phyloP scores from a whole-genome alignment of 1,284 basidiomycete species.

The Sanghuangporus baumii region DNA sequence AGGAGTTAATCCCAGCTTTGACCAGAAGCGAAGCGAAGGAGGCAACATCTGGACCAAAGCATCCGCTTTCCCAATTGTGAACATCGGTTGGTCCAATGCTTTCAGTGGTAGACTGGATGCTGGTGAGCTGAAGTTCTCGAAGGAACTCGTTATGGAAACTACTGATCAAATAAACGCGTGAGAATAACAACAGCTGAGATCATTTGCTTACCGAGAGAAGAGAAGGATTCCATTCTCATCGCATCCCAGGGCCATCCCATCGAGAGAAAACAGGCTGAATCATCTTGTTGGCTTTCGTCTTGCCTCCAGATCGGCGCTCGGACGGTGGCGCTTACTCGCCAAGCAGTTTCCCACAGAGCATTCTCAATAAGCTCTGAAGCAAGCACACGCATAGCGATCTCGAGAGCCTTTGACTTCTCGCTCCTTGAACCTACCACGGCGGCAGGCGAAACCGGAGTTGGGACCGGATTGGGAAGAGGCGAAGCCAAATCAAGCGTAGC shows the following conservation, averaged over 20 bases:
- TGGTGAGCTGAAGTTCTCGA: constrained; percentile 12
- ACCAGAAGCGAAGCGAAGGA: constrained; percentile 72
- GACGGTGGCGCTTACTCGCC: constrained; percentile 40
- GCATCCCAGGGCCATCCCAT: not conserved
- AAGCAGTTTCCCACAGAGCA: constrained; percentile 57
- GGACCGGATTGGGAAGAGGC: constrained; percentile 50
- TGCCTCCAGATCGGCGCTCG: constrained; percentile 1
- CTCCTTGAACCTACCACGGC: constrained; percentile 53
- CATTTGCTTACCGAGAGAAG: constrained; percentile 1
- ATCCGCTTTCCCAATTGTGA: constrained; percentile 58
- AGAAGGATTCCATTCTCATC: not conserved
- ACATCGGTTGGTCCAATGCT: constrained; percentile 47
- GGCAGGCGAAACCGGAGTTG: constrained; percentile 74
- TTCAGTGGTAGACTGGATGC: constrained; percentile 25
- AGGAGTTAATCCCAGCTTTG: constrained; percentile 71
- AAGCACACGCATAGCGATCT: constrained; percentile 53
- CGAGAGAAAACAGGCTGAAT: not conserved
- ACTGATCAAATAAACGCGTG: not conserved
- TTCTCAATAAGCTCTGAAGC: constrained; percentile 67
- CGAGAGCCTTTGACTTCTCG: constrained; percentile 60
- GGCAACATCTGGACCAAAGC: constrained; percentile 59
- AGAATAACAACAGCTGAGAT: constrained; percentile 31
- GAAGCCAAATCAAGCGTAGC: constrained; percentile 35
- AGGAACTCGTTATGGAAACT: constrained; percentile 1
- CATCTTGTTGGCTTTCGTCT: not conserved